A percentile compares a stretch with the other conserved stretches of the same genome.
Conservation (phyloP, 2,329 filamentous ascomycete species). For the Diplodia sapinea region DNA sequence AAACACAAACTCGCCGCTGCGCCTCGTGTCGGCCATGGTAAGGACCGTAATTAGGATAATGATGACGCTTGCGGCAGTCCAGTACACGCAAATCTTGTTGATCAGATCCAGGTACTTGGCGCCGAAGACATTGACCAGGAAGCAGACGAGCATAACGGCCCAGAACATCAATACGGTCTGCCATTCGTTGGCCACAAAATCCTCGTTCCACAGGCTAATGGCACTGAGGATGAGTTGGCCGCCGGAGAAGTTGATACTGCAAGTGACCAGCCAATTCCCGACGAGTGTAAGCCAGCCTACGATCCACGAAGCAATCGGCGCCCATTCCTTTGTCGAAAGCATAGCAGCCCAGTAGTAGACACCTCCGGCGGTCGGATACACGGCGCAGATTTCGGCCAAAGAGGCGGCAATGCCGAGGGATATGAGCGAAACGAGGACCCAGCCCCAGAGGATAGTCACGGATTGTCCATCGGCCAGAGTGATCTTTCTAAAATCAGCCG, state of each 20-base stretch:
- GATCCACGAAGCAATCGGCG: constrained; percentile 71
- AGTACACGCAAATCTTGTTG: constrained; percentile 76
- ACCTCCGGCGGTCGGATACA: constrained; percentile 71
- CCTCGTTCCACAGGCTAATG: constrained; percentile 72
- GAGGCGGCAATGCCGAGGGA: constrained; percentile 69
- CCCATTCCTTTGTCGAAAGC: constrained; percentile 68
- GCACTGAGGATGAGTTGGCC: constrained; percentile 71
- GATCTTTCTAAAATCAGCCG: constrained; percentile 48
- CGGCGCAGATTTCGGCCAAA: constrained; percentile 71
- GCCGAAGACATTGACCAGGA: constrained; percentile 68
- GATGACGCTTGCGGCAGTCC: constrained; percentile 69
- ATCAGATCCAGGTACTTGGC: constrained; percentile 69
- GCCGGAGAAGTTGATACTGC: constrained; percentile 72
- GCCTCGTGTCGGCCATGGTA: constrained; percentile 63
- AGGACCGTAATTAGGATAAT: constrained; percentile 72
- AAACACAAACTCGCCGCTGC: constrained; percentile 70
- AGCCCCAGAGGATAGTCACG: constrained; percentile 74
- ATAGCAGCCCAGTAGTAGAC: constrained; percentile 75
- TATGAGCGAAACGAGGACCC: constrained; percentile 69
- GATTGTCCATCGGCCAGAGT: constrained; percentile 71
- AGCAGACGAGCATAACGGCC: constrained; percentile 71
- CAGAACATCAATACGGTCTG: constrained; percentile 75
- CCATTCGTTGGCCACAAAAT: constrained; percentile 70
- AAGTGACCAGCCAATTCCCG: constrained; percentile 73
- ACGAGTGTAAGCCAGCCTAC: constrained; percentile 75